A percentile compares a stretch with the other conserved stretches of the same genome.
Conservation (phyloP, 2,329 filamentous ascomycete species). For the Trichothecium roseum region DNA sequence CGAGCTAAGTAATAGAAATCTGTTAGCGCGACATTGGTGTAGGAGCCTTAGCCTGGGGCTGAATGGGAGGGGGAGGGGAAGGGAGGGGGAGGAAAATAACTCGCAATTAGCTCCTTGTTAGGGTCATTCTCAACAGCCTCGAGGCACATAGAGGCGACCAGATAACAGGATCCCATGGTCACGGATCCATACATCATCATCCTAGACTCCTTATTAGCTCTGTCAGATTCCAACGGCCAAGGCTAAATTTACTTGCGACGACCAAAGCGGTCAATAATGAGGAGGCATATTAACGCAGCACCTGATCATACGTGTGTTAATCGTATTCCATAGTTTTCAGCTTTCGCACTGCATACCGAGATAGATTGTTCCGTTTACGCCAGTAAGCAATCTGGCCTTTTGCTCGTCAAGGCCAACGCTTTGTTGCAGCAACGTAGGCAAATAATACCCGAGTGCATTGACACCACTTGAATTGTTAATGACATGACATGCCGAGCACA, state of each 20-base stretch:
- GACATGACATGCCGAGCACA: too few relatives aligned
- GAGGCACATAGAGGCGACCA: constrained; percentile 24
- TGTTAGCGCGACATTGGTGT: neutral
- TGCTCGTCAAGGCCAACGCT: constrained; percentile 42
- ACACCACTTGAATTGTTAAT: too few relatives aligned
- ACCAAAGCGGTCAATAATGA: constrained; percentile 29
- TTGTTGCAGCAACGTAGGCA: constrained; percentile 45
- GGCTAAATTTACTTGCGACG: constrained; percentile 21
- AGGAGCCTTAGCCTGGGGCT: too few relatives aligned
- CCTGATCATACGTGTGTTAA: neutral
- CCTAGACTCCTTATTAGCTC: constrained; percentile 8
- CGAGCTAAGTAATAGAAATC: constrained; percentile 13
- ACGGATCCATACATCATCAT: constrained; percentile 28
- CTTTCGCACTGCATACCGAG: constrained; percentile 10
- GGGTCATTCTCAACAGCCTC: constrained; percentile 19
- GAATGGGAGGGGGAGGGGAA: too few relatives aligned
- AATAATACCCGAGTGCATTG: constrained; percentile 30
- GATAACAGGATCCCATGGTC: constrained; percentile 22
- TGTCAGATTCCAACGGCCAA: neutral
- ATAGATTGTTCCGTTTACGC: constrained; percentile 34
- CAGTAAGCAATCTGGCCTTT: constrained; percentile 43
- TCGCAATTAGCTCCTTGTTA: constrained; percentile 14
- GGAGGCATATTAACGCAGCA: constrained; percentile 23
- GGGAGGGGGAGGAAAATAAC: constrained; percentile 1
- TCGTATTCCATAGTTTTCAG: neutral